Evolutionary conservation across 2,329 filamentous ascomycete species (phyloP), one percentile per base, ranked within the genome.

Genomic region (Mariannaea elegans): DNA sequence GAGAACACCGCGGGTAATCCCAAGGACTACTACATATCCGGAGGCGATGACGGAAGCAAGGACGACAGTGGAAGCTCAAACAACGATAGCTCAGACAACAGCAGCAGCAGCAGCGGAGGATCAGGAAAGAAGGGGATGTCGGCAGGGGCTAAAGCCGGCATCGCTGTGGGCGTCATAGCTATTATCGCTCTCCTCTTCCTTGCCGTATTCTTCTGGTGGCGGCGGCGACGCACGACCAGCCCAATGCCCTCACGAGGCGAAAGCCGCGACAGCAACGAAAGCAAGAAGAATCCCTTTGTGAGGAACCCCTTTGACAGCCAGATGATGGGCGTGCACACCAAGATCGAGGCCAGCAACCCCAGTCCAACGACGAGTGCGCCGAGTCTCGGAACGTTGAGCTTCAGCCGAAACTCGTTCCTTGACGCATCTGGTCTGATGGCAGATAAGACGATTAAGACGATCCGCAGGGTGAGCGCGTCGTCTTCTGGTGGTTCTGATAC

Each of bases 1-100:
- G 67, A 72, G 36, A 10, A 72, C 19, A 71, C 69, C 0, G 66
- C 71, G 36, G 69, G 69, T 1, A 65, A 69, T 18, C 62, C 69
- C 0, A 38, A 69, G 23, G 67, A 71, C 29, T 71, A 71, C 19
- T 71, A 67, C 46, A 56, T 63, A n/a, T 42, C 65, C 2, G 29
- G 27, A 21, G 56, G 53, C 7, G 54, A 48, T 13, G 51, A 57
- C 4, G 36, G 53, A 4, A 54, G 31, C 23, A 18, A 29, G 13
- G 29, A 51, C 6, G 49, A 49, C 10, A 44, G 44, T 12, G 50
- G 34, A 14, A 36, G 32, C 18, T 67, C 66, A 2, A 39, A 41
- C n/a, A 38, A 19, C 12, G 51, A 19, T 1, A 41, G 21, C 16
- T 56, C 62, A 7, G 57, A 50, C 0, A 24, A 50, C 0, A 24